Evolutionary conservation across 1,139 yeast species (phyloP), one percentile per base, ranked within the genome.

Genomic region (Hyphopichia buzzinii): DNA sequence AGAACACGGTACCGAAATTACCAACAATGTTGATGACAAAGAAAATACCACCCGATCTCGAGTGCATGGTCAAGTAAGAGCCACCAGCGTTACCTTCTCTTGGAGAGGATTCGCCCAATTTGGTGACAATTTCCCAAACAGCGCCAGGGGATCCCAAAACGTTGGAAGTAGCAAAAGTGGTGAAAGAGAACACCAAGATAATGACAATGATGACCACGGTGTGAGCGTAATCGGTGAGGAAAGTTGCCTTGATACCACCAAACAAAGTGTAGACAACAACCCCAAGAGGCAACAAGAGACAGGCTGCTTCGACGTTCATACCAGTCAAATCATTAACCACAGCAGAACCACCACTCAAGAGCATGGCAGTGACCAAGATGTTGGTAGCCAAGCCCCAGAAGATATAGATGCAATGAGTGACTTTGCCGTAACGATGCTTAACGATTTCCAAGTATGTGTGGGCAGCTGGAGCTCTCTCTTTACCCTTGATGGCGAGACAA

Each of bases 201-300:
- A 83, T 79, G 30, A 77, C 72, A 32, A 81, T 68, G 51, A 81
- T 78, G 35, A 79, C 79, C 35, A 50, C 79, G 2, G 79, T 88
- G 61, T 88, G 96, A 38, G 81, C 77, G 55, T 84, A 89, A 59
- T 88, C 97, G 6, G 96, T 87, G 52, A 88, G 66, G 60, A 88
- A 86, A 4, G 96, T 88, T 17, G 96, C 95, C 57, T 84, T 87
- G 52, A 89, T 77, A 52, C 96, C 96, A 43, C 96, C 96, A 48
- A 85, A 84, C 38, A 87, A 62, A 3, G 96, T 88, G 62, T 87
- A 88, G 30, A 85, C 62, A 27, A 86, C 81, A 33, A 86, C 95
- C 45, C 95, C 95, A 22, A 88, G 63, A 2, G 96, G 96, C 35
- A 88, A 69, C 37, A 88, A 64, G 59, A 85, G 82, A 59, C 88